Base-by-base conservation (phyloP, 352 stramenopile genomes). In the Aphanomyces cochlioides region DNA sequence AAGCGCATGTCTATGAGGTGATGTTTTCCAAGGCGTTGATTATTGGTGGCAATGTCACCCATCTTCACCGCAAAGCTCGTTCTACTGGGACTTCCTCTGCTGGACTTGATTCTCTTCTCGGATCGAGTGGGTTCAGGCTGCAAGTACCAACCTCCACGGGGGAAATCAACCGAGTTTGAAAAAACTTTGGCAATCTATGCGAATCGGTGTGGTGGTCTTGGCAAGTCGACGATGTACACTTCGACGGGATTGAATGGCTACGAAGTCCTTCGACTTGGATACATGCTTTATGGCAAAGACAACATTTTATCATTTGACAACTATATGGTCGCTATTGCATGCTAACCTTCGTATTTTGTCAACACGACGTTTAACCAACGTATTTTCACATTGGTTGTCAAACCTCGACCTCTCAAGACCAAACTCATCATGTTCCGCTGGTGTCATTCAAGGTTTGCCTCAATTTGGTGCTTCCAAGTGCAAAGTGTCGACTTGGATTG, bases 101-200 rank as follows among this genome's bases (percentile, higher is more conserved):
- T 58, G 8, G 50, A 58, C 50, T 36, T 58, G 15, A 3, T 58
- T 19, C 7, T 58, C 15, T 58, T 58, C 17, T 58, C 50, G 50
- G 15, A 58, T 12, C 50, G 50, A 19, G 50, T 58, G 19, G 50
- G 21, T 36, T 19, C 3, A 7, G 1, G 17, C 7, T 58, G 21
- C 50, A 19, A 58, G 21, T 58, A 37, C 50, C 10, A 36, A 36
- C 50, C 50, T 19, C 17, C 8, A 17, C 1, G 50, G 17, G 21
- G 15, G 8, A 8, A 19, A 3, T 10, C 15, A 58, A 19, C 8
- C 8, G 7, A 36, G 15, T 37, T 58, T 36, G 21, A 19, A 19
- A 36, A 12, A 17, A 36, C 50, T 36, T 12, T 58, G 15, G 50
- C 15, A 7, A 36, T 58, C 8, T 28, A 12, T 19, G 50, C 17